Evolutionary conservation across 2,329 filamentous ascomycete genomes (phyloP), one percentile per base, ranked within the genome.

Genomic region (Apiospora aurea): DNA sequence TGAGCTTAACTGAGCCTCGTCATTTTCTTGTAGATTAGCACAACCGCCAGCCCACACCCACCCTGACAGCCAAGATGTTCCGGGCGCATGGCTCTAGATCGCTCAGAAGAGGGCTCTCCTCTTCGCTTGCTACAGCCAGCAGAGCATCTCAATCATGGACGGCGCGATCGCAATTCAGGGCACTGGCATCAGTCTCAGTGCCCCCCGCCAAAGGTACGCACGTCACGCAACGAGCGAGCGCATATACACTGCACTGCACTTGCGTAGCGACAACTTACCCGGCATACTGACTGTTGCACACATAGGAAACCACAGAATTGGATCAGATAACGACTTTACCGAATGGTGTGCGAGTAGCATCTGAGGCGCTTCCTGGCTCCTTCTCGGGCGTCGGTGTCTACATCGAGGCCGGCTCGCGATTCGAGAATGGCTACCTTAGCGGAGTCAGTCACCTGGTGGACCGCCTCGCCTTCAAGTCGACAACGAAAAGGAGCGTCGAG

Each of bases 391-490:
- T 99, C 21, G 96, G 96, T 64, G 94, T 98, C 74, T 99, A 98
- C 84, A 90, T 99, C 79, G 95, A 98, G 81, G 95, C 94, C 43
- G 96, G 96, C 21, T 98, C 96, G 71, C 91, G 96, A 76, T 98
- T 96, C 85, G 96, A 99, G 83, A 96, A 93, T 80, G 89, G 91
- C 57, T 91, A 91, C 67, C 86, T 99, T 71, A 92, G 94, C 72
- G 96, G 96, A 64, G 94, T 97, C 41, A 97, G 95, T 81, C 96
- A 99, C 83, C 97, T 99, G 76, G 93, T 98, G 88, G 96, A 99
- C 82, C 90, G 96, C 6, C 84, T 99, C 51, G 96, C 96, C 44
- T 99, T 98, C 88, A 98, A 98, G 81, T 92, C 91, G 6, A 98
- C 96, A 0, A 88, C 88, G 46, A 85, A 86, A 47, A 91, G 91